Evolutionary conservation across 495 filamentous ascomycete species (phyloP), one percentile per base, ranked within the genome.

Genomic region (Penicillium coffeae): DNA sequence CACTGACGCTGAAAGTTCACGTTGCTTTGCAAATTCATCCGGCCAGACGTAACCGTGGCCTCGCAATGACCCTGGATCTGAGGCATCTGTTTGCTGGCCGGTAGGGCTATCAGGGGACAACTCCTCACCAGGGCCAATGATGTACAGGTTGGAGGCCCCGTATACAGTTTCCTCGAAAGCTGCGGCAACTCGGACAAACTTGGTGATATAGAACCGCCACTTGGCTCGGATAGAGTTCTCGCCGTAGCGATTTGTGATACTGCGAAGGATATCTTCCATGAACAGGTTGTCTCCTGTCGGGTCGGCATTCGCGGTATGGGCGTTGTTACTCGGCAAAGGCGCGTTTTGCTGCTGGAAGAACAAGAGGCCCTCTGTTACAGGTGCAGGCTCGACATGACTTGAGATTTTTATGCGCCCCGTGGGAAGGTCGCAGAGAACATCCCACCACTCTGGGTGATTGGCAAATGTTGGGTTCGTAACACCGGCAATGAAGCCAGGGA

Each of bases 391-490:
- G 46, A 96, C 87, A 52, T 80, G 80, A 59, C 72, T 84, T 57
- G 86, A 94, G 59, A 99, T 96, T 66, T 92, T 94, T 73, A 99
- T 94, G 13, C 89, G 81, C 21, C 93, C 93, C 2, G 84, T 90
- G 3, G 89, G 86, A 21, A 99, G 74, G 63, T 99, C 93, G 63
- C 93, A 99, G 13, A 99, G 77, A 7, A 99, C 65, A 67, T 99
- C 93, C 93, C 93, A 99, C 93, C 93, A 99, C 58, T 95, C 90
- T 0, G 86, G 87, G 57, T 96, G 92, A 56, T 91, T 82, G 50
- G 90, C 89, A 65, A 99, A 97, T 0, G 87, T 89, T 8, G 91
- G 93, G 66, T 99, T 99, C 2, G 93, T 99, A 14, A 99, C 93
- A 48, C 93, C 93, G 15, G 93, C 93, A 59, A 99, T 94, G 63